Evolutionary conservation across 2,329 filamentous ascomycete genomes (phyloP).

Genomic region (Cladosporium sp.): DNA sequence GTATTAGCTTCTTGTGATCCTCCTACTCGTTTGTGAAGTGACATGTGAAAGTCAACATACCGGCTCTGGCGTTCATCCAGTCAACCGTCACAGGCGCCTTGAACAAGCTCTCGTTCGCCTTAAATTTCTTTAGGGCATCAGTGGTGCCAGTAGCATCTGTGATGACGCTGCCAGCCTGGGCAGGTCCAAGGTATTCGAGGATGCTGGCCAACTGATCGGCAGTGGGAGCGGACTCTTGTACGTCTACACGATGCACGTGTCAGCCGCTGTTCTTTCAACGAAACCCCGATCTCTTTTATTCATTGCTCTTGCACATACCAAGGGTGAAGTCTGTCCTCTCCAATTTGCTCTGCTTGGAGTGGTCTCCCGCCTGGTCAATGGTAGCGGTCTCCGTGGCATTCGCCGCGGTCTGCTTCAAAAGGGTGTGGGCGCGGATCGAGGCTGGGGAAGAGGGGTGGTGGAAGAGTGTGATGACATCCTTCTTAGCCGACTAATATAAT

Average conservation of each 20-base stretch:
- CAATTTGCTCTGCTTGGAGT: slow-evolving; percentile 59
- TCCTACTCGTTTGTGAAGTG: background rate
- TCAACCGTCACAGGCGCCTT: slow-evolving; percentile 82
- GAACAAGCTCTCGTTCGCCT: slow-evolving; percentile 67
- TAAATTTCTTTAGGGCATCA: slow-evolving; percentile 79
- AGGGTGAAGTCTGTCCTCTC: slow-evolving; percentile 77
- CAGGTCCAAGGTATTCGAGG: slow-evolving; percentile 73
- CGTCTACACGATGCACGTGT: slow-evolving; percentile 47
- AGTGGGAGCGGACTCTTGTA: slow-evolving; percentile 79
- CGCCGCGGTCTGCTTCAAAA: slow-evolving; percentile 79
- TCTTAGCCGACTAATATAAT: slow-evolving; percentile 34
- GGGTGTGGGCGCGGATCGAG: slow-evolving; percentile 69
- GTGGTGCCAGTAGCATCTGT: slow-evolving; percentile 70
- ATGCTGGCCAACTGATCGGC: slow-evolving; percentile 80
- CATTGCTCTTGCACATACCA: slow-evolving; percentile 30
- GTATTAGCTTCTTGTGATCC: background rate
- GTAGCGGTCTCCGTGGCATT: slow-evolving; percentile 67
- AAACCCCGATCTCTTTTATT: background rate
- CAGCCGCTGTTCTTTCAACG: background rate
- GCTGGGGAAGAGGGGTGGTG: slow-evolving; percentile 75
- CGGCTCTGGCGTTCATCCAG: slow-evolving; percentile 86
- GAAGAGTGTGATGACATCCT: slow-evolving; percentile 93
- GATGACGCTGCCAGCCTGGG: slow-evolving; percentile 65
- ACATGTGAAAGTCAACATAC: slow-evolving; percentile 41
- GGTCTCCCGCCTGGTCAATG: slow-evolving; percentile 70